Base-by-base conservation (phyloP, 2,329 filamentous ascomycete genomes). In the Macrophomina tecta region DNA sequence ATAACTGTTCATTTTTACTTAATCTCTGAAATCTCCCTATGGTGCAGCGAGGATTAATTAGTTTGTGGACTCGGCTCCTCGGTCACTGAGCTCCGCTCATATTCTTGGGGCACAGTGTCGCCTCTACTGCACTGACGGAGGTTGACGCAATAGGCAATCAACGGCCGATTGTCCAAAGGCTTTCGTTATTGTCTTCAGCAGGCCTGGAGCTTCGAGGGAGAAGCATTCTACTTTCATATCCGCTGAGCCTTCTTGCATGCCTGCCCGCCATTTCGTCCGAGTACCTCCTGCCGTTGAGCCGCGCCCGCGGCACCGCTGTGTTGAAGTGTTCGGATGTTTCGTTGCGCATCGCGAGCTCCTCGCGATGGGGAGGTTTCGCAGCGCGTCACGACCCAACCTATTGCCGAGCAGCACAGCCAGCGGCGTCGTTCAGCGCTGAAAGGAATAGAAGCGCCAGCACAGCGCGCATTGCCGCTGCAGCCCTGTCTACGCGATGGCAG, bases 161-260 rank as follows among this genome's bases (percentile, higher is more conserved):
- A 14, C 7, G 36, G 36, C 4, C 36, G 36, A 7, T 12, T 38
- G 6, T 12, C 11, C 36, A 45, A 9, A 40, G 7, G 38, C 28
- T 32, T 61, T 61, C 56, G 56, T 61, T 48, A 30, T 46, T 48
- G 12, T 18, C 42, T 61, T 18, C 56, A 34, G 55, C 40, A n/a
- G 46, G 56, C 30, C 40, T 46, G 28, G 40, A 46, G 30, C 40
- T 46, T 61, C 40, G 30, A 61, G 56, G 56, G 48, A 61, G 40
- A 48, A 34, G 28, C n/a, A 0, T 45, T 16, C 23, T 55, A 7
- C 6, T 18, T 23, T 8, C 8, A 7, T 38, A 4, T n/a, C 52
- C 18, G 32, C 51, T 1, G 30, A 8, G n/a, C 36, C 8, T 23
- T n/a, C 36, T 32, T 30, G 32, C 32, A 18, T 18, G 16, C 45